Evolutionary conservation across 116 monocot genomes (phyloP).

Genomic region (Trichopus zeylanicus): DNA sequence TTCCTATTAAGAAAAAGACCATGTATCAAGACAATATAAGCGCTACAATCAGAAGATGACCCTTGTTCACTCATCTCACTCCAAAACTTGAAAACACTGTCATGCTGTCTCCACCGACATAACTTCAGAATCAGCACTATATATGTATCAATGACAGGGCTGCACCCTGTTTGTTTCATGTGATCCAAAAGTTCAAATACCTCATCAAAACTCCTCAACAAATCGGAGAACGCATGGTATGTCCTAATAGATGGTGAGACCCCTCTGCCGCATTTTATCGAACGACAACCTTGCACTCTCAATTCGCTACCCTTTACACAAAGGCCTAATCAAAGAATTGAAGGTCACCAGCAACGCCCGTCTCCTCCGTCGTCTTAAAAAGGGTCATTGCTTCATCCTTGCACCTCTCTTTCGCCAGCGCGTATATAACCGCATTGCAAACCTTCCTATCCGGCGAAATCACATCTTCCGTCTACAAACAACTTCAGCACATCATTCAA

Average conservation of each 20-base stretch:
- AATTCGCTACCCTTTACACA: conserved; percentile 44
- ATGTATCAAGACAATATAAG: conserved; percentile 81
- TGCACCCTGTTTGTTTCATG: conserved; percentile 51
- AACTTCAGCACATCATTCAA: conserved; percentile 66
- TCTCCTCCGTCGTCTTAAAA: conserved; percentile 66
- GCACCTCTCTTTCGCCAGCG: conserved; percentile 59
- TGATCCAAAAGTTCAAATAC: conserved; percentile 52
- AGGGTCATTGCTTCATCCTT: conserved; percentile 42
- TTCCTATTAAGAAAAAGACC: conserved; percentile 87
- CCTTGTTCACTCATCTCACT: conserved; percentile 42
- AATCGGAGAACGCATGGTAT: conserved; percentile 70
- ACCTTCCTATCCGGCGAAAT: conserved; percentile 72
- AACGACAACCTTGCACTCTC: conserved; percentile 55
- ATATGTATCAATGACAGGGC: conserved; percentile 59
- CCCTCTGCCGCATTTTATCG: conserved; percentile 66
- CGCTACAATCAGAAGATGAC: conserved; percentile 61
- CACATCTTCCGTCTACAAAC: conserved; percentile 53
- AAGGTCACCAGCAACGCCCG: conserved; percentile 46
- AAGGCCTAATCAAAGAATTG: conserved; percentile 78
- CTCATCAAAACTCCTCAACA: conserved; percentile 42
- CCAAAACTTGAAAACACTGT: conserved; percentile 66
- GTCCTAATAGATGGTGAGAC: conserved; percentile 57
- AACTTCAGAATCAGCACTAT: conserved; percentile 89
- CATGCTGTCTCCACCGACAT: conserved; percentile 72
- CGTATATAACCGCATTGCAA: conserved; percentile 73